phyloP scores from a whole-genome alignment of 1,139 yeast species.

The Neolecta irregularis region DNA sequence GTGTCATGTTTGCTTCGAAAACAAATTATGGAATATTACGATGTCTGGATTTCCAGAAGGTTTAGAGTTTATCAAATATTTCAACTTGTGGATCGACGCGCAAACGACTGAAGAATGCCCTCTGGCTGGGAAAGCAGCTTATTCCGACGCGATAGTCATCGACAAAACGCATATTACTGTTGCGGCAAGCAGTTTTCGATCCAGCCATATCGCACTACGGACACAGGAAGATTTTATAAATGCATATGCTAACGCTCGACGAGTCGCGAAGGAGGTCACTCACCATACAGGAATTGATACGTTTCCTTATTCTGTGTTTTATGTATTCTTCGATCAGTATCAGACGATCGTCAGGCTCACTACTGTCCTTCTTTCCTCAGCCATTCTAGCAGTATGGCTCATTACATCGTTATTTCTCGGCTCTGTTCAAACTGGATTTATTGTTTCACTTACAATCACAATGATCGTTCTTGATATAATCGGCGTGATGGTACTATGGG shows the following conservation, averaged over 20 bases:
- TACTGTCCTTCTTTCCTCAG: slow-evolving; percentile 38
- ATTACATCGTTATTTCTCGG: slow-evolving; percentile 50
- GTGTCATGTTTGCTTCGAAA: slow-evolving; percentile 55
- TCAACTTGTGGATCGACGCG: slow-evolving; percentile 65
- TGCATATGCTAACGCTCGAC: slow-evolving; percentile 60
- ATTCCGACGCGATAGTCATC: slow-evolving; percentile 42
- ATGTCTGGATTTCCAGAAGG: slow-evolving; percentile 81
- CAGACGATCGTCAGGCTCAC: slow-evolving; percentile 45
- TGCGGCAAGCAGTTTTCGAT: slow-evolving; percentile 51
- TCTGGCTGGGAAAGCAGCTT: slow-evolving; percentile 89
- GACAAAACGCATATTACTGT: slow-evolving; percentile 30
- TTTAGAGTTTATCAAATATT: slow-evolving; percentile 53
- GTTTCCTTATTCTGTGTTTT: slow-evolving; percentile 85
- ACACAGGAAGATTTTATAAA: slow-evolving; percentile 73
- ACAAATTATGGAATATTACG: slow-evolving; percentile 47
- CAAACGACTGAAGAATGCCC: slow-evolving; percentile 81
- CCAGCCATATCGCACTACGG: slow-evolving; percentile 65
- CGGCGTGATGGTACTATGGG: slow-evolving; percentile 64
- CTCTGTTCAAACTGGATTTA: slow-evolving; percentile 42
- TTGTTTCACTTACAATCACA: slow-evolving; percentile 43
- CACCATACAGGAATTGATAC: slow-evolving; percentile 36
- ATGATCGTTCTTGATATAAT: slow-evolving; percentile 59
- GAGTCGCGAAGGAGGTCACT: slow-evolving; percentile 48
- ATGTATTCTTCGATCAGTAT: slow-evolving; percentile 84
- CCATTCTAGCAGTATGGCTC: slow-evolving; percentile 39